Evolutionary conservation across 2,329 filamentous ascomycete genomes (phyloP).

Genomic region (Cercospora beticola): DNA sequence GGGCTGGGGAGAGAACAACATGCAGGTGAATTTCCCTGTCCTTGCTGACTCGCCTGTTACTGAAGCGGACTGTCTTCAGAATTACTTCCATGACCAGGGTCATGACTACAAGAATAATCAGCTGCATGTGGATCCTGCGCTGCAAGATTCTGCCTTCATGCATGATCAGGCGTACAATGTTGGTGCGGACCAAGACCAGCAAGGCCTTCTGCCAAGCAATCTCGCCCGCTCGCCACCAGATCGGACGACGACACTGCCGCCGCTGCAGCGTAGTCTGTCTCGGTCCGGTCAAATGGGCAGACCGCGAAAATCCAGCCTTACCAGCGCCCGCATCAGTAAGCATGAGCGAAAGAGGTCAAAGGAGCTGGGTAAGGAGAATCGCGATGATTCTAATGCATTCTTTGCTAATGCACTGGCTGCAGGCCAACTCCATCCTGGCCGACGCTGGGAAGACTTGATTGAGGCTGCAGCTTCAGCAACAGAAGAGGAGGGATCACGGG

Average conservation of each 20-base stretch:
- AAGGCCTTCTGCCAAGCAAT: constrained; percentile 80
- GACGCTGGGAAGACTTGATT: constrained; percentile 94
- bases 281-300: constrained; percentile 59
- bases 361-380: constrained; percentile 69
- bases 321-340: constrained; percentile 71
- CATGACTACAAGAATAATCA: constrained; percentile 34
- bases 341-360: constrained; percentile 81
- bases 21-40: constrained; percentile 39
- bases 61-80: constrained; percentile 42
- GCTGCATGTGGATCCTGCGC: constrained; percentile 39
- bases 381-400: constrained; percentile 76
- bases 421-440: constrained; percentile 66
- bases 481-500: constrained; percentile 79
- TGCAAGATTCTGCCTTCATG: constrained; percentile 61
- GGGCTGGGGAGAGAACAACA: constrained; percentile 62
- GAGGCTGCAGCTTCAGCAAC: constrained; percentile 91
- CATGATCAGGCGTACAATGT: constrained; percentile 44
- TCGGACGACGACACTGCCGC: constrained; percentile 83
- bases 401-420: constrained; percentile 80
- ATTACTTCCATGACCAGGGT: constrained; percentile 39
- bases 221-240: constrained; percentile 78
- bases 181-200: constrained; percentile 53
- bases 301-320: constrained; percentile 81
- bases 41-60: constrained; percentile 36
- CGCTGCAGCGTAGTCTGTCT: constrained; percentile 69